These are phyloP conservation scores for Neurospora discreta DNA, from an alignment of 495 filamentous ascomycete genomes.

Conservation along the genomic window DNA sequence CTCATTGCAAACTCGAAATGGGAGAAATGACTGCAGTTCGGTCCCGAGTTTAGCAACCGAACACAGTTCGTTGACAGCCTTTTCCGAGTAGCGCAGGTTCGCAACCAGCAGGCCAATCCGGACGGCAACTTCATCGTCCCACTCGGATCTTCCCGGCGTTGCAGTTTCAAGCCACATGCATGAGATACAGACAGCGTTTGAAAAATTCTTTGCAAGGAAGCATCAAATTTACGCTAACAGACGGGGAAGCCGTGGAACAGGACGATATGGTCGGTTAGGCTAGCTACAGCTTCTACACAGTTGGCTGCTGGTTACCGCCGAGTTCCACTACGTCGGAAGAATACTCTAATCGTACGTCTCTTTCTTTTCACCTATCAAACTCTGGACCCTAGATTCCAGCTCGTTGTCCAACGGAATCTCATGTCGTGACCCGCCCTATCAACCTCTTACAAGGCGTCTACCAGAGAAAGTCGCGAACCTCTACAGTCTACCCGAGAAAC, in stretches of 20 bases:
- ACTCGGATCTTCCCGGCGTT: not conserved
- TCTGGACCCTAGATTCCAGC: not conserved
- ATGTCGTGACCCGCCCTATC: not conserved
- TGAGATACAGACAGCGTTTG: not conserved
- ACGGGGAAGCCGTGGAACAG: not conserved
- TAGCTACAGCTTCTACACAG: not conserved
- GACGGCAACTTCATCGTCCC: not conserved
- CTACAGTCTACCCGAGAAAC: not conserved
- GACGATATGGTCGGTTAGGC: not conserved
- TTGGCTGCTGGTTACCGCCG: not conserved
- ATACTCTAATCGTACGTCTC: not conserved
- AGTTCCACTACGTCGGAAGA: not conserved
- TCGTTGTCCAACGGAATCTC: not conserved
- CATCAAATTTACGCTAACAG: not conserved
- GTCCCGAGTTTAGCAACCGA: not conserved
- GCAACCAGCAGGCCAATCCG: not conserved
- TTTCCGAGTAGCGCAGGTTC: not conserved
- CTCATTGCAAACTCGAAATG: no score
- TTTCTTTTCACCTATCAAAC: not conserved
- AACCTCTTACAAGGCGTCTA: not conserved
- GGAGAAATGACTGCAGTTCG: not conserved
- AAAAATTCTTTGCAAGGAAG: not conserved
- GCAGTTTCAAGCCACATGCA: not conserved
- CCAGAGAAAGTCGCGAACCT: not conserved
- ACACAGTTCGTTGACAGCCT: not conserved